phyloP scores from a whole-genome alignment of 2,329 filamentous ascomycete genomes.

The Trichoderma cornu-damae region DNA sequence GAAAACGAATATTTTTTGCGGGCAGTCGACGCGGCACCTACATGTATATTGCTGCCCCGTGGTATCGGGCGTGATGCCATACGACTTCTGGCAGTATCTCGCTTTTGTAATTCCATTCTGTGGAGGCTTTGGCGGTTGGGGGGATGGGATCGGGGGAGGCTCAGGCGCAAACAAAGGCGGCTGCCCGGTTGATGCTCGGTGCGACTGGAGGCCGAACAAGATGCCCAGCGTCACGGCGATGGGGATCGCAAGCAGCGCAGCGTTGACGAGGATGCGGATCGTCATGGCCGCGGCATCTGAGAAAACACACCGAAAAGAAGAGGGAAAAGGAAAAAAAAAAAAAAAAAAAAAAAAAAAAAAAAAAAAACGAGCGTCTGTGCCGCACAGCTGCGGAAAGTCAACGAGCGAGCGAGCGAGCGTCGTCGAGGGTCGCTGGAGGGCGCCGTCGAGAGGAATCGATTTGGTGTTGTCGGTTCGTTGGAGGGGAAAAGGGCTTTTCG shows the following conservation, averaged over 20 bases:
- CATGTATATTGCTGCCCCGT: conserved; percentile 44
- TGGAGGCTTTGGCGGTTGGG: conserved; percentile 15
- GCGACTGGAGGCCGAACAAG: conserved; percentile 45
- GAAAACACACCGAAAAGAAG: too few relatives aligned
- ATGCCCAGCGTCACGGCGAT: conserved; percentile 47
- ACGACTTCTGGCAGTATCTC: conserved; percentile 40
- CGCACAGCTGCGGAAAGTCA: conserved; percentile 9
- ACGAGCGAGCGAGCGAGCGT: conserved; percentile 8
- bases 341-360: neutral
- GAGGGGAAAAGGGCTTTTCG: neutral
- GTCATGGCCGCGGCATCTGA: conserved; percentile 29
- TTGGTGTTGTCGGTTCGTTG: conserved; percentile 2
- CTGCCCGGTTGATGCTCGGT: conserved; percentile 39
- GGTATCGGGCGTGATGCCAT: conserved; percentile 42
- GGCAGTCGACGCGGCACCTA: conserved; percentile 35
- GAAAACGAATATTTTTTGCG: neutral
- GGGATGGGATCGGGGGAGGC: conserved; percentile 2
- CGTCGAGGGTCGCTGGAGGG: conserved; percentile 1
- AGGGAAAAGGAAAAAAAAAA: neutral
- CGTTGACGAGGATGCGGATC: conserved; percentile 44
- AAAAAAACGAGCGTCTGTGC: conserved; percentile 18
- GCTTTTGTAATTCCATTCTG: conserved; percentile 16
- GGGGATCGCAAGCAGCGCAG: conserved; percentile 45
- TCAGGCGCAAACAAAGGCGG: conserved; percentile 40
- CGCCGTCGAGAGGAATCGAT: neutral